Conservation (phyloP, 495 filamentous ascomycete genomes). For the Neurospora sp. region DNA sequence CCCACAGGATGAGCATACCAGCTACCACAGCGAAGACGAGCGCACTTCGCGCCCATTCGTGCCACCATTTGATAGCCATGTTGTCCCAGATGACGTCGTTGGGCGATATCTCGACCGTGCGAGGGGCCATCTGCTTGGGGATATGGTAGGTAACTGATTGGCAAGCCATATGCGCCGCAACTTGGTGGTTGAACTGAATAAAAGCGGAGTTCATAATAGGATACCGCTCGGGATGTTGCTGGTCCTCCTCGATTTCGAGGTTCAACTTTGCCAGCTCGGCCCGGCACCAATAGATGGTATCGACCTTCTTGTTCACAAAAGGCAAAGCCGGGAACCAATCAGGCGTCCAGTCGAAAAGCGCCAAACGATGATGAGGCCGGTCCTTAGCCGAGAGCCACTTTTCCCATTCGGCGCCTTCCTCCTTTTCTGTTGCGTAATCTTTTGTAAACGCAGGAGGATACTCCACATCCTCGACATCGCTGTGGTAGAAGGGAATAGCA, state of each 20-base stretch:
- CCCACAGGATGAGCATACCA: conserved; percentile 82
- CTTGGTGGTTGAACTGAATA: conserved; percentile 97
- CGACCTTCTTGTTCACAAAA: conserved; percentile 79
- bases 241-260: conserved; percentile 86
- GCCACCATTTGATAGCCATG: conserved; percentile 95
- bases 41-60: conserved; percentile 66
- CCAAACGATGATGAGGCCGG: conserved; percentile 76
- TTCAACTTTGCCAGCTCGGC: conserved; percentile 83
- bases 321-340: conserved; percentile 71
- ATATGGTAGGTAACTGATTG: conserved; percentile 86
- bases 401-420: conserved; percentile 71
- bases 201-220: conserved; percentile 97
- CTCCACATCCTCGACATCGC: conserved; percentile 32
- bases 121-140: conserved; percentile 89
- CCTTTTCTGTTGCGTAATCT: conserved; percentile 50
- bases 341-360: conserved; percentile 61
- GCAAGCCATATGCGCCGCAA: conserved; percentile 96
- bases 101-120: conserved; percentile 84
- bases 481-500: conserved; percentile 28
- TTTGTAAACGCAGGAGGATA: conserved; percentile 66
- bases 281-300: conserved; percentile 88
- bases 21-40: conserved; percentile 55
- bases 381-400: conserved; percentile 72
- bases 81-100: conserved; percentile 96
- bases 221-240: conserved; percentile 74